phyloP scores from a whole-genome alignment of 1,284 basidiomycete species.

The Tetrapyrgos nigripes region DNA sequence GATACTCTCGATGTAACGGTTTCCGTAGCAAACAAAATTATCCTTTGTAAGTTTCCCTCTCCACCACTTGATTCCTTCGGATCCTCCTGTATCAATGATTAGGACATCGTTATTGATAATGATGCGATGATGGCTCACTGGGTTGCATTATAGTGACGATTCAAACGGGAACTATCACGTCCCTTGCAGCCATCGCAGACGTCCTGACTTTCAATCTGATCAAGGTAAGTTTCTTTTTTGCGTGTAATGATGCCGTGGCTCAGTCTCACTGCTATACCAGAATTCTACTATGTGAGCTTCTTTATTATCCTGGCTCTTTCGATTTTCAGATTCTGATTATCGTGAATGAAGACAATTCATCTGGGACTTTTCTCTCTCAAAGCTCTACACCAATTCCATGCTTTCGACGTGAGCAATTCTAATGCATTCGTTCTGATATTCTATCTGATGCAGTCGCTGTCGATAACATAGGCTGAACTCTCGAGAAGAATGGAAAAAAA shows the following conservation, averaged over 20 bases:
- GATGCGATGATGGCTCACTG: too few relatives aligned
- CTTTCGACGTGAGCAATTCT: conserved; percentile 7
- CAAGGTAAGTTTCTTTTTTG: neutral
- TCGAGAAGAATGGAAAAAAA: conserved; percentile 8
- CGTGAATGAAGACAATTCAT: conserved; percentile 8
- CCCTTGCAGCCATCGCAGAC: conserved; percentile 12
- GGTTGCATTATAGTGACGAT: conserved; percentile 7
- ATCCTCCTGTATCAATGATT: too few relatives aligned
- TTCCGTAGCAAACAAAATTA: conserved; percentile 11
- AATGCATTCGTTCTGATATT: neutral
- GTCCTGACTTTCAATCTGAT: conserved; percentile 9
- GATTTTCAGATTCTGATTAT: neutral
- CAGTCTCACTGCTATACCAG: neutral
- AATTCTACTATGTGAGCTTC: conserved; percentile 5
- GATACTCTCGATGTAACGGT: neutral
- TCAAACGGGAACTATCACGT: conserved; percentile 11
- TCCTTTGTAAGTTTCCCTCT: conserved; percentile 3
- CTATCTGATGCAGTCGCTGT: neutral
- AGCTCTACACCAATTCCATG: conserved; percentile 12
- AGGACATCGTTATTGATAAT: too few relatives aligned
- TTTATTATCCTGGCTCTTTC: neutral
- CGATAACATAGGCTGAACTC: conserved; percentile 6
- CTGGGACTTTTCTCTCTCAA: conserved; percentile 13
- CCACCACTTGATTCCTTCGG: neutral
- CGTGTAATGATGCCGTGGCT: neutral